Percentiles rank a stretch among this genome's conserved stretches.
Evolutionary conservation across 208 protist species (phyloP).

Genomic region (Strigomonas culicis): DNA sequence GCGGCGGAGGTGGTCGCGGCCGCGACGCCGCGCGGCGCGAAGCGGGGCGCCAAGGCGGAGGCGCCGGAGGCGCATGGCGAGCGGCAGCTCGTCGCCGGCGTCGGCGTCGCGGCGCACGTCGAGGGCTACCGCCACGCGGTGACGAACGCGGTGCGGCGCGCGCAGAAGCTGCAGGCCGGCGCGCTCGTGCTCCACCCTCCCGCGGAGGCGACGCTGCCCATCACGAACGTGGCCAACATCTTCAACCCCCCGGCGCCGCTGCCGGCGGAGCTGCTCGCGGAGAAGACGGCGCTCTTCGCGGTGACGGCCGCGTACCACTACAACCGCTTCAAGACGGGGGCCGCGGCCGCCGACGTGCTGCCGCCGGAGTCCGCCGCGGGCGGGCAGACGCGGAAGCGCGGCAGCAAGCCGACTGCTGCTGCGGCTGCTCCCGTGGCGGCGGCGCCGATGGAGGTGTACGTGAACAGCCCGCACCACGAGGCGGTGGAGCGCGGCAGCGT

Average conservation of each 20-base stretch:
- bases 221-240: constrained; percentile 24
- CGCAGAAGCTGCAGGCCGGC: constrained; percentile 29
- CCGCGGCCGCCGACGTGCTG: neutral
- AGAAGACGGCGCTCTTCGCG: constrained; percentile 67
- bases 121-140: constrained; percentile 72
- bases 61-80: neutral
- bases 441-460: constrained; percentile 32
- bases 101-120: constrained; percentile 24
- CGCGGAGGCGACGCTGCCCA: constrained; percentile 7
- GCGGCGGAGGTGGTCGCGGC: neutral
- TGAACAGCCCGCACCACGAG: constrained; percentile 31
- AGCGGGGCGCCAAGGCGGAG: constrained; percentile 19
- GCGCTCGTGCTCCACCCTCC: constrained; percentile 24
- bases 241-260: constrained; percentile 46
- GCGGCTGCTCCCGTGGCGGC: neutral
- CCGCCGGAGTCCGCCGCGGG: neutral
- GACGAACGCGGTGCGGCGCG: constrained; percentile 64
- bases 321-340: constrained; percentile 41
- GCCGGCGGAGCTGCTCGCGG: constrained; percentile 35
- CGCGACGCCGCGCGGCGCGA: neutral
- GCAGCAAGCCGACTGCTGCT: neutral
- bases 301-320: constrained; percentile 78
- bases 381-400: constrained; percentile 1
- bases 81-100: constrained; percentile 16
- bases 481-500: constrained; percentile 52